Conservation (phyloP, 805 yeast species). For the Cyberlindnera amylophila region DNA sequence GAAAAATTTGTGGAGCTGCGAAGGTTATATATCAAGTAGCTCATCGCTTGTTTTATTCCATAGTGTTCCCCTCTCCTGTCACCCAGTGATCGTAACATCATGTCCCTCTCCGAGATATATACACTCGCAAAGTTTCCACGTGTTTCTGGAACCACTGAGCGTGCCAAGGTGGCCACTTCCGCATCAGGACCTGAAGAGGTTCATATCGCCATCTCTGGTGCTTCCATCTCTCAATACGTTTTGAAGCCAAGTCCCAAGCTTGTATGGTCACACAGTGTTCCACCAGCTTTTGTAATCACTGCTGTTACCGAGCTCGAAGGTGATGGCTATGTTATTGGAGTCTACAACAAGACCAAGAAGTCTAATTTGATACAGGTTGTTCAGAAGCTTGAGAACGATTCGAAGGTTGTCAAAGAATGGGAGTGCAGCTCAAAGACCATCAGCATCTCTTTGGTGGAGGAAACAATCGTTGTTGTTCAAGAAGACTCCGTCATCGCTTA, state of each 20-base stretch:
- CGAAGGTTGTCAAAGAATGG: slow-evolving; percentile 20
- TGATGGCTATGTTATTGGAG: slow-evolving; percentile 16
- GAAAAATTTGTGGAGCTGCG: no score
- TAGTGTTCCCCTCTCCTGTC: no score
- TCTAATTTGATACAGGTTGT: slow-evolving; percentile 18
- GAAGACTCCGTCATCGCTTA: slow-evolving; percentile 11
- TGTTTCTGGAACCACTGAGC: slow-evolving; percentile 18
- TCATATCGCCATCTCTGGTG: slow-evolving; percentile 28
- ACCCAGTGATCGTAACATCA: not conserved
- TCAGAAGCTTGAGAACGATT: slow-evolving; percentile 22
- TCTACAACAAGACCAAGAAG: slow-evolving; percentile 20
- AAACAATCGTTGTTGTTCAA: slow-evolving; percentile 12
- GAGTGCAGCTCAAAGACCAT: slow-evolving; percentile 11
- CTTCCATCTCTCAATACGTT: slow-evolving; percentile 33
- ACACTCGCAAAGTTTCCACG: slow-evolving; percentile 26
- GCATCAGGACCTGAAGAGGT: slow-evolving; percentile 19
- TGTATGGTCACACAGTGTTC: slow-evolving; percentile 48
- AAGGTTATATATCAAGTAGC: no score
- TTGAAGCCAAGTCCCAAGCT: slow-evolving; percentile 50
- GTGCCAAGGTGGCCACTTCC: slow-evolving; percentile 14
- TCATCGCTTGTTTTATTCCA: no score
- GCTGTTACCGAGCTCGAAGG: slow-evolving; percentile 13
- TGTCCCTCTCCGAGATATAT: slow-evolving; percentile 26
- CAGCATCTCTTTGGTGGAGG: slow-evolving; percentile 4
- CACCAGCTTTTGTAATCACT: slow-evolving; percentile 40